A percentile compares a stretch with the other conserved stretches of the same genome.
Conservation (phyloP, 495 filamentous ascomycete genomes). For the Xylaria cubensis region DNA sequence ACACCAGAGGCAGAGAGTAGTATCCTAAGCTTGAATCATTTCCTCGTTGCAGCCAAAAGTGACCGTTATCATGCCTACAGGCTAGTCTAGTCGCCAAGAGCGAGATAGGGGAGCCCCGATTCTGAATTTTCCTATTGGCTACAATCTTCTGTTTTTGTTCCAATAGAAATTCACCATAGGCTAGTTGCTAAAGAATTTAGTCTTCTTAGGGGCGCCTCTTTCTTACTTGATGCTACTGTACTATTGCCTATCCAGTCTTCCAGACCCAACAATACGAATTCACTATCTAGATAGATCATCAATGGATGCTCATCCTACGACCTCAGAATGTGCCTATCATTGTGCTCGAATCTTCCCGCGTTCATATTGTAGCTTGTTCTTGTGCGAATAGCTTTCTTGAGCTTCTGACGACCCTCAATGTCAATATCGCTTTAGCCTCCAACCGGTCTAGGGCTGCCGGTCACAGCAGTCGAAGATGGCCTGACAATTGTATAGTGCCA, state of each 20-base stretch:
- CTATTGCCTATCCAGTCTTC: background rate
- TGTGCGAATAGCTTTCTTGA: background rate
- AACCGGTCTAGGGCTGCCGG: background rate
- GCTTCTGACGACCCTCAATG: background rate
- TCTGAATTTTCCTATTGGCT: conserved; percentile 23
- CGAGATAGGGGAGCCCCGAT: background rate
- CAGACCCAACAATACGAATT: background rate
- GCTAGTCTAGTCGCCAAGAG: background rate
- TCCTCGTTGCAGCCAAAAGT: conserved; percentile 7
- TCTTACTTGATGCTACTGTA: background rate
- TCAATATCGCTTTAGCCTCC: background rate
- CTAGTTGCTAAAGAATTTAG: background rate
- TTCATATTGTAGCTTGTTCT: background rate
- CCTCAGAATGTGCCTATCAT: background rate
- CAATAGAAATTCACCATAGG: conserved; percentile 21
- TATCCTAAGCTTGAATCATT: conserved; percentile 9
- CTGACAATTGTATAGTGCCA: background rate
- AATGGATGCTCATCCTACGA: background rate
- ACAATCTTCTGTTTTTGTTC: background rate
- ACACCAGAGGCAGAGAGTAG: conserved; percentile 10
- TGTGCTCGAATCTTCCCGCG: background rate
- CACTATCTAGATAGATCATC: background rate
- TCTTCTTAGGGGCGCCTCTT: conserved; percentile 10
- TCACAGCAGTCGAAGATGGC: background rate
- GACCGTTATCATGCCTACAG: background rate